These are phyloP conservation scores for Candida mesenterica DNA, from an alignment of 1,139 yeast genomes.

Conservation along the genomic window DNA sequence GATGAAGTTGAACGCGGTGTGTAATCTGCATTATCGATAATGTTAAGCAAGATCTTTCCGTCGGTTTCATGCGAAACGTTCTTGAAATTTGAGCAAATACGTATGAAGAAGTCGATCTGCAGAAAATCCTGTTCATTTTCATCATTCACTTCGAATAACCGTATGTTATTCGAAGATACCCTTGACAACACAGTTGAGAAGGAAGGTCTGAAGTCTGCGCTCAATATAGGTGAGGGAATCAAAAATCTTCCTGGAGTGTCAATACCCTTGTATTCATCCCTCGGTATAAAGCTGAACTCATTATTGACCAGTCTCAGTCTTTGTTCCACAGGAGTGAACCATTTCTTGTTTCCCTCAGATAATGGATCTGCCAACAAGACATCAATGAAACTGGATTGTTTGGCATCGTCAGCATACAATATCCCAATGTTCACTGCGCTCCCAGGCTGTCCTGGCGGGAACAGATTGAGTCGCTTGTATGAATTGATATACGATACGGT, in stretches of 20 bases:
- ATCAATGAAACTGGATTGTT: slow-evolving; percentile 33
- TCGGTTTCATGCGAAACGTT: slow-evolving; percentile 17
- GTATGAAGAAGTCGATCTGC: slow-evolving; percentile 30
- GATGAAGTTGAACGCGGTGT: slow-evolving; percentile 38
- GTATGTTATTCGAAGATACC: background rate
- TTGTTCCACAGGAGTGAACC: slow-evolving; percentile 29
- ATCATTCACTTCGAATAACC: background rate
- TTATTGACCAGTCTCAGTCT: slow-evolving; percentile 17
- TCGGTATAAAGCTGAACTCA: background rate
- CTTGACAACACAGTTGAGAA: slow-evolving; percentile 14
- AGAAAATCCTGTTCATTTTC: background rate
- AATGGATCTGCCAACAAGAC: slow-evolving; percentile 44
- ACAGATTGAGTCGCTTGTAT: slow-evolving; percentile 10
- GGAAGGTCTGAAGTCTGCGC: slow-evolving; percentile 25
- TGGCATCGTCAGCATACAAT: slow-evolving; percentile 22
- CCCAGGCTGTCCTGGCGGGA: slow-evolving; percentile 9
- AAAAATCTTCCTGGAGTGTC: slow-evolving; percentile 4
- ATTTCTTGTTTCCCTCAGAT: slow-evolving; percentile 28
- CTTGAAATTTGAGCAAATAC: slow-evolving; percentile 22
- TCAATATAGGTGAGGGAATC: slow-evolving; percentile 39
- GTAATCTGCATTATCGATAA: slow-evolving; percentile 42
- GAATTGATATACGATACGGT: slow-evolving; percentile 18
- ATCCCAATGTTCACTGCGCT: slow-evolving; percentile 31
- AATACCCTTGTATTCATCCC: slow-evolving; percentile 2
- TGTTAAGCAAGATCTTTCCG: slow-evolving; percentile 29